Evolutionary conservation across 2,329 filamentous ascomycete species (phyloP), one percentile per base, ranked within the genome.

Genomic region (Harringtonia lauricola): DNA sequence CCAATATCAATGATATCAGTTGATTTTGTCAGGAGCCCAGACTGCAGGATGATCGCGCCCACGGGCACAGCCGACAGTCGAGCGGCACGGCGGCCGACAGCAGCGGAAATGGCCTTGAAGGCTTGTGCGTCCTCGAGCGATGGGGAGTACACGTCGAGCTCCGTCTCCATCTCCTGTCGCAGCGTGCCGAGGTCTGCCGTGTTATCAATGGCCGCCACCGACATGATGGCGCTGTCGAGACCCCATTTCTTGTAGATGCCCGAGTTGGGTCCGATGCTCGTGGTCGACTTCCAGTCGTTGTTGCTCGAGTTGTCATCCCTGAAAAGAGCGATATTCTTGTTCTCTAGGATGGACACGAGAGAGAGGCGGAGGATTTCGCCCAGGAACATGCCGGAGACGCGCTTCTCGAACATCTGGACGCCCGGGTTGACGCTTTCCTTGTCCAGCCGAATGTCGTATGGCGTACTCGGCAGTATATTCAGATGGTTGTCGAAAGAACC

Each of bases 331-430:
- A 83, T 65, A 1, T 71, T 61, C 24, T 79, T 70, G 52, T 86
- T 74, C 54, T 83, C 74, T 56, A 89, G 68, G 59, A 95, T 74
- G 46, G 79, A 71, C 41, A 92, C 61, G 19, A 95, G 67, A 15
- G 81, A 80, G 36, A 86, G 73, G 43, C 92, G 83, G 44, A 95
- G 73, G 50, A 96, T 89, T 63, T 98, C 92, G 43, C 92, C 92
- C 39, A 98, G 65, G 67, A 96, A 98, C 90, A 98, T 96, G 60
- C 92, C 92, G 1, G 88, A 95, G 15, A 98, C 83, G 39, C 90
- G 84, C 74, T 98, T 98, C 69, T 98, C 92, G 58, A 96, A 98
- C 86, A 96, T 95, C 60, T 98, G 92, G 49, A 94, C 79, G 22
- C 92, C 92, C 0, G 89, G 90, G 63, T 98, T 96, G 54, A 86